A percentile compares a stretch with the other conserved stretches of the same genome.
Conservation (phyloP, 2,329 filamentous ascomycete genomes). For the Colletotrichum filicis region DNA sequence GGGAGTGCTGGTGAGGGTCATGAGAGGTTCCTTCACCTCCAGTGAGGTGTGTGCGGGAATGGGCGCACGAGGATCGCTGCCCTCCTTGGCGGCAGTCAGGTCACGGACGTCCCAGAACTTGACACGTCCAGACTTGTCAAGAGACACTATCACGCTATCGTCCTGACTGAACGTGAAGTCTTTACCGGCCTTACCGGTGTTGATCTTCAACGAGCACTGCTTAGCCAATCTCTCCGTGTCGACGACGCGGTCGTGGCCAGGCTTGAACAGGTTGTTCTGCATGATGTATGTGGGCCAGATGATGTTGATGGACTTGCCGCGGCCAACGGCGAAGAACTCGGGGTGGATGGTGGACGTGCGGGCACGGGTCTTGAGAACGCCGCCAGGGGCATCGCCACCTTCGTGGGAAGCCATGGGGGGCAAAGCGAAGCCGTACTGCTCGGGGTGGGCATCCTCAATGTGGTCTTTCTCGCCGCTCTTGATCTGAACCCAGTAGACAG, state of each 20-base stretch:
- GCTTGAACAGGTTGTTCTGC: slow-evolving; percentile 71
- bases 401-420: slow-evolving; percentile 88
- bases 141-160: slow-evolving; percentile 90
- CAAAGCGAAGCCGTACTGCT: slow-evolving; percentile 88
- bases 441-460: slow-evolving; percentile 81
- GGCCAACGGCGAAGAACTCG: slow-evolving; percentile 93
- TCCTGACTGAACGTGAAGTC: slow-evolving; percentile 98
- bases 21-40: slow-evolving; percentile 86
- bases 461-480: slow-evolving; percentile 82
- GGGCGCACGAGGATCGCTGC: slow-evolving; percentile 60
- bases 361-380: slow-evolving; percentile 94
- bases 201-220: slow-evolving; percentile 91
- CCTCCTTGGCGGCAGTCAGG: slow-evolving; percentile 68
- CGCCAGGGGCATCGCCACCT: slow-evolving; percentile 90
- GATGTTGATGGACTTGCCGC: slow-evolving; percentile 95
- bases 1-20: slow-evolving; percentile 87
- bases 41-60: slow-evolving; percentile 68
- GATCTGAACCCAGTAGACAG: slow-evolving; percentile 94
- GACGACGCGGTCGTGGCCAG: slow-evolving; percentile 74
- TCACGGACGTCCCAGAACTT: slow-evolving; percentile 98
- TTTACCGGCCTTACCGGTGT: slow-evolving; percentile 97
- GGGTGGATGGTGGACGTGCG: slow-evolving; percentile 89
- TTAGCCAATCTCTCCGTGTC: slow-evolving; percentile 89
- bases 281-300: slow-evolving; percentile 76
- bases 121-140: slow-evolving; percentile 95